Percentiles rank a stretch among this genome's conserved stretches.
Evolutionary conservation across 306 rosid species (phyloP).

Genomic region (Lathyrus aphaca): DNA sequence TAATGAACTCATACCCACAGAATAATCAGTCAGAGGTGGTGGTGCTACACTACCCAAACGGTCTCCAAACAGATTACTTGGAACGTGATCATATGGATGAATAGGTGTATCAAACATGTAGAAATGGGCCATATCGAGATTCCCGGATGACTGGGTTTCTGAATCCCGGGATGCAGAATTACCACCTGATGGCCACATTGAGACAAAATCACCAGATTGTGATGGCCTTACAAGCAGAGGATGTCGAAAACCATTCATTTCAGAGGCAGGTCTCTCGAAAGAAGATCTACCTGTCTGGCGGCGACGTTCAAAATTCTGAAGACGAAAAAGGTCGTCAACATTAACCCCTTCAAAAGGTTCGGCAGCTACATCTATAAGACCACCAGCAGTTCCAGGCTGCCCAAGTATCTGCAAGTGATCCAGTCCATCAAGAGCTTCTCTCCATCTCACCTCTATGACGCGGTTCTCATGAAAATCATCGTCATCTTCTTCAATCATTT

Average conservation of each 20-base stretch:
- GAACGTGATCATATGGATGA: conserved; percentile 74
- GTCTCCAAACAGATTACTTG: conserved; percentile 78
- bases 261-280: conserved; percentile 81
- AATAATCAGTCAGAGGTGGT: conserved; percentile 91
- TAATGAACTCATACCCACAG: conserved; percentile 92
- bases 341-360: conserved; percentile 99
- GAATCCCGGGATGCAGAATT: conserved; percentile 72
- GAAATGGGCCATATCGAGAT: conserved; percentile 81
- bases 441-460: conserved; percentile 96
- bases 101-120: conserved; percentile 97
- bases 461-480: conserved; percentile 96
- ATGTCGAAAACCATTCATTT: conserved; percentile 92
- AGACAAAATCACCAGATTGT: conserved; percentile 69
- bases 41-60: conserved; percentile 88
- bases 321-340: conserved; percentile 92
- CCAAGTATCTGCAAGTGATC: conserved; percentile 95
- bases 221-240: conserved; percentile 91
- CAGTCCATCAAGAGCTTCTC: conserved; percentile 95
- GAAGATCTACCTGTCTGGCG: conserved; percentile 91
- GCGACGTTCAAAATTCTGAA: conserved; percentile 91
- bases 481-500: conserved; percentile 91
- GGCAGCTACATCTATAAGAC: conserved; percentile 75
- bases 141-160: conserved; percentile 75
- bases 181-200: conserved; percentile 80
- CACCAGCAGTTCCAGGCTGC: conserved; percentile 78